Evolutionary conservation across 2,329 filamentous ascomycete species (phyloP).

Genomic region (Blastomyces silverae): DNA sequence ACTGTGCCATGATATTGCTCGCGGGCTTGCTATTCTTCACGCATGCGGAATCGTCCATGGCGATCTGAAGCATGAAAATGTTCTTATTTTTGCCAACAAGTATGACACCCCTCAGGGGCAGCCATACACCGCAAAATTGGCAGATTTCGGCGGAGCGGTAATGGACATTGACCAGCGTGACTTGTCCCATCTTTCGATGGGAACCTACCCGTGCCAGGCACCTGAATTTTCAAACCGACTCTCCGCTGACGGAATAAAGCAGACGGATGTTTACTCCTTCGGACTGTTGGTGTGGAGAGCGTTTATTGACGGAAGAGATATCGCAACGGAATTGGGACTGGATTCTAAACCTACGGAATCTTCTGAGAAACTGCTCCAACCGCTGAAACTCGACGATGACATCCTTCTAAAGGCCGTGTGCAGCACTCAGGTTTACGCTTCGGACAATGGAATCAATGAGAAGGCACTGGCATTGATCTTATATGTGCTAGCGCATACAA

Average conservation of each 20-base stretch:
- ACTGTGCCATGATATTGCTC: conserved; percentile 18
- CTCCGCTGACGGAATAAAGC: conserved; percentile 13
- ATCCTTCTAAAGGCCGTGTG: conserved; percentile 3
- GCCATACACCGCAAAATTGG: conserved; percentile 19
- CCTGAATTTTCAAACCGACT: conserved; percentile 14
- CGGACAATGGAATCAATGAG: background rate
- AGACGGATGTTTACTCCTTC: conserved; percentile 19
- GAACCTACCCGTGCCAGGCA: conserved; percentile 18
- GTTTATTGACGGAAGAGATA: conserved; percentile 15
- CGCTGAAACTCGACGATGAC: background rate
- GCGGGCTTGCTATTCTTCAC: conserved; percentile 18
- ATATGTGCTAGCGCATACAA: conserved; percentile 8
- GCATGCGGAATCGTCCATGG: conserved; percentile 19
- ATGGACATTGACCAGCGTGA: conserved; percentile 14
- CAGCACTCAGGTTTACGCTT: conserved; percentile 5
- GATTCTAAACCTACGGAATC: background rate
- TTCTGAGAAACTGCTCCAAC: conserved; percentile 1
- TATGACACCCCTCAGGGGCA: background rate
- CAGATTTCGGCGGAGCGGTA: conserved; percentile 20
- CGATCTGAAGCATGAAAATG: conserved; percentile 21
- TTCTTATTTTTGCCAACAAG: conserved; percentile 17
- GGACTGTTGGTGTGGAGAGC: conserved; percentile 18
- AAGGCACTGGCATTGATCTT: background rate
- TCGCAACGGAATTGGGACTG: conserved; percentile 4
- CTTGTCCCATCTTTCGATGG: conserved; percentile 8